Percentiles rank a stretch among this genome's conserved stretches.
phyloP scores from a whole-genome alignment of 2,329 filamentous ascomycete species.

The Fusarium sp. region DNA sequence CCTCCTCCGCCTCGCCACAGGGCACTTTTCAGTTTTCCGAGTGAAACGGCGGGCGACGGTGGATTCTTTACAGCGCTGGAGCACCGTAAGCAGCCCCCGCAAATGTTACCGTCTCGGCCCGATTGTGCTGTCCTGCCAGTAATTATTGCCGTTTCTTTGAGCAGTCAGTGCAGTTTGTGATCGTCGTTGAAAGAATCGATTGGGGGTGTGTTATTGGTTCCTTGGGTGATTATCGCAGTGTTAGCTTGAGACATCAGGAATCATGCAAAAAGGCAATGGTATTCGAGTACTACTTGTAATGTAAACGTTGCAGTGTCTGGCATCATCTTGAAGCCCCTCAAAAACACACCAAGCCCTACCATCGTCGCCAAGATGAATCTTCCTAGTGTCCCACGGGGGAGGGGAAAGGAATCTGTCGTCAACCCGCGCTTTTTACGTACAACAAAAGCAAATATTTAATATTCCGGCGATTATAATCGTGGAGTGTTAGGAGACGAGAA shows the following conservation, averaged over 20 bases:
- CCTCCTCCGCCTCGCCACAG: background rate
- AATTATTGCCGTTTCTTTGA: background rate
- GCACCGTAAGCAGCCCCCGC: background rate
- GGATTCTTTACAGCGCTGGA: background rate
- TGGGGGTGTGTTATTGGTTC: background rate
- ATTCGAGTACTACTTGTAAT: too few relatives aligned
- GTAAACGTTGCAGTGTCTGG: background rate
- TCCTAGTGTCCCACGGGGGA: constrained; percentile 8
- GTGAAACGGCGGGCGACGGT: constrained; percentile 5
- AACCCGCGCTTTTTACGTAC: constrained; percentile 3
- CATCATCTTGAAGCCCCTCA: background rate
- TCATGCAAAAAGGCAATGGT: background rate
- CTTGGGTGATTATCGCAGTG: background rate
- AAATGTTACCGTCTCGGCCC: background rate
- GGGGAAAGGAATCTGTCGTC: background rate
- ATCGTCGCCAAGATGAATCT: background rate
- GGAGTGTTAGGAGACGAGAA: background rate
- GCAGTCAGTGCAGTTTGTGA: background rate
- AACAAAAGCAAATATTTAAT: background rate
- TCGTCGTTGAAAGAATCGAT: background rate
- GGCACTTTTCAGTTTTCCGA: background rate
- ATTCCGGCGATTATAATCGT: background rate
- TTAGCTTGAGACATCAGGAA: background rate
- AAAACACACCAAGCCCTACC: constrained; percentile 9
- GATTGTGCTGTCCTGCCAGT: background rate